Conservation (phyloP, 163 green algal species). For the Coccomyxa subellipsoidea region DNA sequence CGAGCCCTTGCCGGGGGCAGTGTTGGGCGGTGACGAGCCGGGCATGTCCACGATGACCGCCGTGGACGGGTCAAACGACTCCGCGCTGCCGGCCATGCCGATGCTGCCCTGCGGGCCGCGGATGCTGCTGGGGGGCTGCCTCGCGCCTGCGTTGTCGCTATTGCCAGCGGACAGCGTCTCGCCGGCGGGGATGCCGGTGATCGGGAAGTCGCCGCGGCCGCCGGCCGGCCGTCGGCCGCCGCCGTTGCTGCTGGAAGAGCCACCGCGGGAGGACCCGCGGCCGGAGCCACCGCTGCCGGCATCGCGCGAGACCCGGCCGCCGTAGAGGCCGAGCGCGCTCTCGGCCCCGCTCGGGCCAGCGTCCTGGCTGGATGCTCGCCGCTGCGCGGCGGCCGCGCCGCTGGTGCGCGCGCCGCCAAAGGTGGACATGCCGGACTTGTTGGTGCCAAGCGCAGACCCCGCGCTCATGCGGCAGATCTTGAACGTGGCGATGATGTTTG, state of each 20-base stretch:
- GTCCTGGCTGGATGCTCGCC: not conserved
- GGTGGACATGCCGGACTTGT: not conserved
- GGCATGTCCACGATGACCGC: not conserved
- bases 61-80: not conserved
- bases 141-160: not conserved
- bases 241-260: not conserved
- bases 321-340: not conserved
- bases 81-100: not conserved
- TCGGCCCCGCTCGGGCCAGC: not conserved
- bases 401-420: too few species aligned
- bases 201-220: too few species aligned
- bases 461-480: constrained; percentile 15
- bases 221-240: too few species aligned
- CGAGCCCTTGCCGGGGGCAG: not conserved
- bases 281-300: not conserved
- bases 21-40: not conserved
- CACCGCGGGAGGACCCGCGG: too few species aligned
- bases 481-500: constrained; percentile 17
- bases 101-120: not conserved
- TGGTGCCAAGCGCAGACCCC: not conserved
- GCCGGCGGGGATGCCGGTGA: too few species aligned
- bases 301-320: not conserved
- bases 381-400: too few species aligned
- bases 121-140: not conserved
- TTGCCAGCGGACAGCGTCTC: too few species aligned